These are phyloP conservation scores for Colletotrichum navitas DNA, from an alignment of 2,329 filamentous ascomycete genomes.

Conservation along the genomic window DNA sequence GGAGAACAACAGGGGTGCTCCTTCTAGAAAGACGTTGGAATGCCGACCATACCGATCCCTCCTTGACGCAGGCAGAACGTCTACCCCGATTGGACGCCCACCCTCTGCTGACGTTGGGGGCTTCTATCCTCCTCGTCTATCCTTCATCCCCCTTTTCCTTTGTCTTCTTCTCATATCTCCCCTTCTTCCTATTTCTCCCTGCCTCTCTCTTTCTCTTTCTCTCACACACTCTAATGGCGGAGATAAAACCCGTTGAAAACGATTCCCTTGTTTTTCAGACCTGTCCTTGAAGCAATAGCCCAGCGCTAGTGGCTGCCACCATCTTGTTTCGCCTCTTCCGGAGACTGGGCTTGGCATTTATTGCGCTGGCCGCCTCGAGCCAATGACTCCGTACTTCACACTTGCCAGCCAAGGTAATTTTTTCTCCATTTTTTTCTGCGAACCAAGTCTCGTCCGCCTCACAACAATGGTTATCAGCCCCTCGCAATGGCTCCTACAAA, in stretches of 20 bases:
- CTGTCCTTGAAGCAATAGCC: neutral
- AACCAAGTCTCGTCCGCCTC: constrained; percentile 10
- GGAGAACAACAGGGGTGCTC: constrained; percentile 25
- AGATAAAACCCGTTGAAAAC: constrained; percentile 37
- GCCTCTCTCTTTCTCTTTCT: neutral
- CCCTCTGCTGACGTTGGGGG: constrained; percentile 1
- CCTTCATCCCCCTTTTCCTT: neutral
- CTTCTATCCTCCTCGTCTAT: no score
- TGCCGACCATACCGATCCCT: constrained; percentile 31
- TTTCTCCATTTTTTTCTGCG: neutral
- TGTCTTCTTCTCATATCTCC: neutral
- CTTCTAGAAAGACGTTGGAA: constrained; percentile 39
- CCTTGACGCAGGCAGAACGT: constrained; percentile 29
- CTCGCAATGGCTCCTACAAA: constrained; percentile 9
- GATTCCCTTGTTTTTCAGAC: neutral
- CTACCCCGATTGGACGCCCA: constrained; percentile 11
- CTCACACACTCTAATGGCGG: neutral
- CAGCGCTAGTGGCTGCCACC: neutral
- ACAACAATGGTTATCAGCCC: neutral
- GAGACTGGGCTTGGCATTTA: neutral
- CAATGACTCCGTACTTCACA: neutral
- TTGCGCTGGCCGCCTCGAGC: constrained; percentile 3
- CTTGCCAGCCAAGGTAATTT: neutral
- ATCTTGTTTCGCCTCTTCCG: neutral
- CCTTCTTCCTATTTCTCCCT: no score